phyloP scores from a whole-genome alignment of 2,329 filamentous ascomycete species.

The Periconia sp. region DNA sequence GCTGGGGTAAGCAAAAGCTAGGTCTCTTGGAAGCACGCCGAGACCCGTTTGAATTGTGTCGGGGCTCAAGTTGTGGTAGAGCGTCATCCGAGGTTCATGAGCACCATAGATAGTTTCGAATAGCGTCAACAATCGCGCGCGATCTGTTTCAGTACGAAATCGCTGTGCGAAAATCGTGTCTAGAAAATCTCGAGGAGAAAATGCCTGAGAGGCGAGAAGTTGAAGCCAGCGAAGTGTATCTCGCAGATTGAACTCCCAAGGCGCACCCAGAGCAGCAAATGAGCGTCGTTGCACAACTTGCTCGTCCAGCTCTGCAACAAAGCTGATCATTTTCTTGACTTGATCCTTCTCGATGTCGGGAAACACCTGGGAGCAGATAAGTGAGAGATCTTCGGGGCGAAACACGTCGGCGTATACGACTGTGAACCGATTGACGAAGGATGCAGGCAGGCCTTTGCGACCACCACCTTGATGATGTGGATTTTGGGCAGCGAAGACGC shows the following conservation, averaged over 20 bases:
- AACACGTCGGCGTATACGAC: conserved; percentile 97
- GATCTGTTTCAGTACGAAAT: conserved; percentile 77
- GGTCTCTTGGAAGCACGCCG: conserved; percentile 70
- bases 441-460: conserved; percentile 89
- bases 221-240: conserved; percentile 89
- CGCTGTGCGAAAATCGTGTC: conserved; percentile 84
- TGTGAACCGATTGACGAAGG: conserved; percentile 97
- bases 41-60: conserved; percentile 79
- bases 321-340: conserved; percentile 73
- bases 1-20: conserved; percentile 32
- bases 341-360: conserved; percentile 65
- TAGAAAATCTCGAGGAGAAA: conserved; percentile 73
- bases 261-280: conserved; percentile 68
- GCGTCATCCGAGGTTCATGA: conserved; percentile 46
- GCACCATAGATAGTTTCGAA: conserved; percentile 69
- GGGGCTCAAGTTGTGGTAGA: conserved; percentile 73
- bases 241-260: conserved; percentile 95
- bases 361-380: conserved; percentile 82
- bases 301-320: conserved; percentile 80
- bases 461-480: conserved; percentile 97
- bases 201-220: conserved; percentile 66
- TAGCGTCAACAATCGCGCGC: conserved; percentile 67
- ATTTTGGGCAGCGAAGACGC: conserved; percentile 96
- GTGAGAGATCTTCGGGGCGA: conserved; percentile 76
- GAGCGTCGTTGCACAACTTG: conserved; percentile 65